Evolutionary conservation across 805 yeast species (phyloP).

Genomic region (Candida manassasensis): DNA sequence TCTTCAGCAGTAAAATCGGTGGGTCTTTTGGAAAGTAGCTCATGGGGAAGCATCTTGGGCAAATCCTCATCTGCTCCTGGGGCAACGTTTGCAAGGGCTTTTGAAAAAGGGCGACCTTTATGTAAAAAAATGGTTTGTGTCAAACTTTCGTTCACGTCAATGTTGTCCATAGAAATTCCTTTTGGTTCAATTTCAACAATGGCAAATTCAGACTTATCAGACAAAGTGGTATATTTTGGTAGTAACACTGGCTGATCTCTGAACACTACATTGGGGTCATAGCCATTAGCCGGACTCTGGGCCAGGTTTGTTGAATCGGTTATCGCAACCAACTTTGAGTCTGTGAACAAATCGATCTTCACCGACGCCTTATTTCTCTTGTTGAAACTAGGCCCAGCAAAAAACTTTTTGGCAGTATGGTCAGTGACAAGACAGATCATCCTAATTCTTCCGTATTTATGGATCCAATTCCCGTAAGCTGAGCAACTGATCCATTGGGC

Average conservation of each 20-base stretch:
- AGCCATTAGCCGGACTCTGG: slow-evolving; percentile 25
- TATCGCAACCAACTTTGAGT: slow-evolving; percentile 52
- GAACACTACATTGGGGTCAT: slow-evolving; percentile 33
- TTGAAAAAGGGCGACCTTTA: slow-evolving; percentile 37
- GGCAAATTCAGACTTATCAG: slow-evolving; percentile 38
- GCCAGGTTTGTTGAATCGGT: slow-evolving; percentile 14
- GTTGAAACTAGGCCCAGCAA: slow-evolving; percentile 49
- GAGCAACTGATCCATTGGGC: slow-evolving; percentile 74
- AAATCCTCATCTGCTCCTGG: slow-evolving; percentile 73
- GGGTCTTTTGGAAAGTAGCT: slow-evolving; percentile 42
- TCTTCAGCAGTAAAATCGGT: slow-evolving; percentile 52
- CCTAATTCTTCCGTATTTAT: slow-evolving; percentile 64
- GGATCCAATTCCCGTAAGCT: slow-evolving; percentile 69
- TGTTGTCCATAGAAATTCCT: slow-evolving; percentile 21
- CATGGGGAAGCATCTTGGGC: slow-evolving; percentile 21
- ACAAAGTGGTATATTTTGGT: slow-evolving; percentile 23
- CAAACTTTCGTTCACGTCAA: slow-evolving; percentile 27
- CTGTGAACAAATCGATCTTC: slow-evolving; percentile 60
- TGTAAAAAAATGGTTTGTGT: slow-evolving; percentile 4
- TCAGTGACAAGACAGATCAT: slow-evolving; percentile 68
- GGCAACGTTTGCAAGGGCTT: slow-evolving; percentile 55
- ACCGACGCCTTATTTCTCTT: slow-evolving; percentile 60
- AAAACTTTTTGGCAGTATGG: slow-evolving; percentile 45
- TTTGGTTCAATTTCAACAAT: slow-evolving; percentile 53
- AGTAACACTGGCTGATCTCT: slow-evolving; percentile 33